Base-by-base conservation (phyloP, 148 eudicot genomes). In the Persicaria maculosa region DNA sequence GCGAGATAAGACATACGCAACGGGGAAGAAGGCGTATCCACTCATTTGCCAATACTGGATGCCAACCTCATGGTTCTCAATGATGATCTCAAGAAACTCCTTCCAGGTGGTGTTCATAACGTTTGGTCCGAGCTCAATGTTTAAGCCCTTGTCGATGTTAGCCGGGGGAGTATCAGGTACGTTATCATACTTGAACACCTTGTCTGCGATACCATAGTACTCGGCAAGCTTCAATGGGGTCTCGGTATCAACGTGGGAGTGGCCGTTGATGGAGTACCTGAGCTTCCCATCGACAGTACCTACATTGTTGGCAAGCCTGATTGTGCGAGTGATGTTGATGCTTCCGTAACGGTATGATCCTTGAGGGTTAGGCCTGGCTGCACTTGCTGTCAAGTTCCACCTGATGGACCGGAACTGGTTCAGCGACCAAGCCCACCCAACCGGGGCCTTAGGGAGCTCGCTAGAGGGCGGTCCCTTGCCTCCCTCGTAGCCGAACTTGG, bases 311-410 rank as follows among this genome's bases (percentile, higher is more conserved):
- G 47, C 87, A n/a, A 91, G 47, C 82, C 79, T 88, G 77, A 91
- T 81, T 47, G 96, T 91, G 4, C 93, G 86, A 17, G 84, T 85
- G 45, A 91, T 87, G 81, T 83, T 83, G 74, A 91, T 88, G 17
- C 84, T 71, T 17, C 91, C 93, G n/a, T 91, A 91, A 55, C 81
- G 85, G 78, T 85, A 88, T 0, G 96, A 88, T 1, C 96, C 96
- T 65, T 91, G 96, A 46, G 96, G 96, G 84, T 88, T 91, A 4
- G 96, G 96, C 9, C 96, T 80, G 15, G 91, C 96, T 8, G 96
- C 96, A 40, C 89, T 88, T 19, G 96, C 91, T 0, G 96, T 91
- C 55, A 91, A 77, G 79, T 91, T 91, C 93, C 96, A 91, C 15
- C 88, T 80, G 47, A 87, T 78, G 0, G 91, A 74, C n/a, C 90